Evolutionary conservation across 2,329 filamentous ascomycete genomes (phyloP).

Genomic region (Venturia oleaginea): DNA sequence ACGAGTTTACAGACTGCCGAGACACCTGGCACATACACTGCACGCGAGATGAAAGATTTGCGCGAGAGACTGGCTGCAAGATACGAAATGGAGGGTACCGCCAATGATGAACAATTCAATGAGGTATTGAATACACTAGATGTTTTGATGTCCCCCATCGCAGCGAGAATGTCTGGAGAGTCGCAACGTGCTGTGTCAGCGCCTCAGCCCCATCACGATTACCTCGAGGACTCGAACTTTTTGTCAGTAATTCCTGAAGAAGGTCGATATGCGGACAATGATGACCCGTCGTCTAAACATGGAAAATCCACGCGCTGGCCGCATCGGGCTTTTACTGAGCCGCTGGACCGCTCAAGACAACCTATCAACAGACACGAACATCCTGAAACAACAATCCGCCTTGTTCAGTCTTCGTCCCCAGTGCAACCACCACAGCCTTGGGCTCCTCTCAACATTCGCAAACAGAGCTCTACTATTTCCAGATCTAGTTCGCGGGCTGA

Average conservation of each 20-base stretch:
- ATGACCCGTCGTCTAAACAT: neutral
- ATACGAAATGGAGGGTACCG: constrained; percentile 35
- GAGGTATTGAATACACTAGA: constrained; percentile 54
- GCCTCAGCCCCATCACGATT: constrained; percentile 29
- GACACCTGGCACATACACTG: constrained; percentile 43
- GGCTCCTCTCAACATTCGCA: constrained; percentile 48
- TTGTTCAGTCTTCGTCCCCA: constrained; percentile 35
- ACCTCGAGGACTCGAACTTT: constrained; percentile 21
- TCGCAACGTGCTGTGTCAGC: constrained; percentile 36
- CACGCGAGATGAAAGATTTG: constrained; percentile 49
- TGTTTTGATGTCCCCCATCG: constrained; percentile 42
- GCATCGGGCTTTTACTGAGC: constrained; percentile 27
- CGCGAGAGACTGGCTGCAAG: constrained; percentile 48
- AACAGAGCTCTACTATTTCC: constrained; percentile 32
- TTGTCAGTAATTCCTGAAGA: constrained; percentile 47
- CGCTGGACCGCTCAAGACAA: constrained; percentile 22
- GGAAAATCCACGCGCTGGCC: neutral
- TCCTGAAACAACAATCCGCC: constrained; percentile 41
- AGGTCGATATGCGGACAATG: constrained; percentile 26
- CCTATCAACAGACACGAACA: constrained; percentile 21
- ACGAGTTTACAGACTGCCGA: constrained; percentile 20
- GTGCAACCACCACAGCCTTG: constrained; percentile 29
- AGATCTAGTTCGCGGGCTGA: constrained; percentile 17
- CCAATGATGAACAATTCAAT: constrained; percentile 44
- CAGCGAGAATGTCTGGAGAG: constrained; percentile 15